A percentile compares a stretch with the other conserved stretches of the same genome.
phyloP scores from a whole-genome alignment of 2,329 filamentous ascomycete species.

The Mycosphaerelloides madeirae region DNA sequence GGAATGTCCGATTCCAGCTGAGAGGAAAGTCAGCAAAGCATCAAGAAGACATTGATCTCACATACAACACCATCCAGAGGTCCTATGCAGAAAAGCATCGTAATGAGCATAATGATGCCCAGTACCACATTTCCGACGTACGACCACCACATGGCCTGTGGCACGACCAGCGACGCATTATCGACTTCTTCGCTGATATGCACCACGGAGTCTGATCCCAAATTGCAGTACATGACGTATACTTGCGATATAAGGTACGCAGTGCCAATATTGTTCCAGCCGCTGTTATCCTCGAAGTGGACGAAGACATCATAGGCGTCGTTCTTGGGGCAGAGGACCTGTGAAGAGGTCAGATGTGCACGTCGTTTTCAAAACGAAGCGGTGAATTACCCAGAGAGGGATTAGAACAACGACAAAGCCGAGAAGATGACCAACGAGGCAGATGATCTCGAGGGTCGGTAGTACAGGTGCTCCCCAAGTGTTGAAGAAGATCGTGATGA shows the following conservation, averaged over 20 bases:
- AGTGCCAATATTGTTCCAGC: constrained; percentile 27
- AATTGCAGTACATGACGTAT: constrained; percentile 24
- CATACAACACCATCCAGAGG: constrained; percentile 24
- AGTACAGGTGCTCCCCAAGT: constrained; percentile 32
- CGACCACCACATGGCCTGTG: constrained; percentile 27
- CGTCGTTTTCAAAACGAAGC: too few species aligned
- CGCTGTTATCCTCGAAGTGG: constrained; percentile 25
- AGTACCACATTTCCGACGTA: constrained; percentile 22
- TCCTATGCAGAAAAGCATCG: constrained; percentile 30
- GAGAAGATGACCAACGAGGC: constrained; percentile 26
- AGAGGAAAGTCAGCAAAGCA: not conserved
- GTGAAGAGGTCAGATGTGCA: too few species aligned
- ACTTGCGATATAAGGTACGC: constrained; percentile 29
- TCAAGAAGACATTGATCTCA: constrained; percentile 4
- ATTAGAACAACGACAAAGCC: constrained; percentile 32
- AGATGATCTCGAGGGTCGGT: constrained; percentile 36
- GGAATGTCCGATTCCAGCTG: constrained; percentile 19
- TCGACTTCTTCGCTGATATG: constrained; percentile 34
- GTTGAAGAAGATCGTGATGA: constrained; percentile 33
- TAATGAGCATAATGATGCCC: constrained; percentile 23
- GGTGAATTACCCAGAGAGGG: constrained; percentile 18
- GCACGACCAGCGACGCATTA: constrained; percentile 28
- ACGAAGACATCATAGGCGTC: constrained; percentile 29
- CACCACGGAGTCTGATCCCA: constrained; percentile 28
- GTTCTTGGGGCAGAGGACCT: constrained; percentile 28